Conservation (phyloP, 805 yeast species). For the Lipomyces mesembrius region DNA sequence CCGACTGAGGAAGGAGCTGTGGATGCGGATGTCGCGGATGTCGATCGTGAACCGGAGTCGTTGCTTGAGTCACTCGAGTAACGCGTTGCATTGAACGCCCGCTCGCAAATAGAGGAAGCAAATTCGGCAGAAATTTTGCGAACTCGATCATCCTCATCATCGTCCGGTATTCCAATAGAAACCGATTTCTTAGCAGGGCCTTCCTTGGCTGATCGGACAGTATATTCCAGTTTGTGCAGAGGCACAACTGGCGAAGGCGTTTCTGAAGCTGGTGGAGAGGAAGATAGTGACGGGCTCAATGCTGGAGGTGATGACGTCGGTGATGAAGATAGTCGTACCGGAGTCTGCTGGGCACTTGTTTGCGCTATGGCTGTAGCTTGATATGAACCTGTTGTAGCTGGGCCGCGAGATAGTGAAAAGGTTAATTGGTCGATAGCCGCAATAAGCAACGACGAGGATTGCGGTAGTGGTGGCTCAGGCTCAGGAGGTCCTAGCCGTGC, state of each 20-base stretch:
- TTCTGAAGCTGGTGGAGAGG: neutral
- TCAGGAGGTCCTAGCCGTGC: conserved; percentile 8
- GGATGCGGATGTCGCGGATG: conserved; percentile 21
- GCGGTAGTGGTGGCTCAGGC: conserved; percentile 25
- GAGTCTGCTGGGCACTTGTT: neutral
- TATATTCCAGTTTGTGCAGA: neutral
- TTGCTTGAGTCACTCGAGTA: conserved; percentile 18
- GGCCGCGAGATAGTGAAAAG: conserved; percentile 10
- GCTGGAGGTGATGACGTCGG: conserved; percentile 1
- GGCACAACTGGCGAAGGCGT: conserved; percentile 2
- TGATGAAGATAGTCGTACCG: neutral
- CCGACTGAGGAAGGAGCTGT: conserved; percentile 24
- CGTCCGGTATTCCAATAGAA: neutral
- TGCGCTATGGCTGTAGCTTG: neutral
- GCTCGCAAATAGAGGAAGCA: conserved; percentile 33
- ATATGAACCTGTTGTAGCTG: neutral
- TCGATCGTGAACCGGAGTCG: conserved; percentile 13
- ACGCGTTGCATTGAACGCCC: conserved; percentile 20
- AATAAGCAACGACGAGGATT: conserved; percentile 24
- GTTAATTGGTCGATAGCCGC: conserved; percentile 21
- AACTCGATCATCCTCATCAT: conserved; percentile 30
- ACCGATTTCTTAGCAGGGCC: conserved; percentile 1
- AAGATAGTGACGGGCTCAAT: conserved; percentile 1
- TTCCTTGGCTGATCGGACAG: conserved; percentile 30
- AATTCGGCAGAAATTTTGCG: conserved; percentile 35